Evolutionary conservation across 331 rosid genomes (phyloP).

Genomic region (Malus hybrid): DNA sequence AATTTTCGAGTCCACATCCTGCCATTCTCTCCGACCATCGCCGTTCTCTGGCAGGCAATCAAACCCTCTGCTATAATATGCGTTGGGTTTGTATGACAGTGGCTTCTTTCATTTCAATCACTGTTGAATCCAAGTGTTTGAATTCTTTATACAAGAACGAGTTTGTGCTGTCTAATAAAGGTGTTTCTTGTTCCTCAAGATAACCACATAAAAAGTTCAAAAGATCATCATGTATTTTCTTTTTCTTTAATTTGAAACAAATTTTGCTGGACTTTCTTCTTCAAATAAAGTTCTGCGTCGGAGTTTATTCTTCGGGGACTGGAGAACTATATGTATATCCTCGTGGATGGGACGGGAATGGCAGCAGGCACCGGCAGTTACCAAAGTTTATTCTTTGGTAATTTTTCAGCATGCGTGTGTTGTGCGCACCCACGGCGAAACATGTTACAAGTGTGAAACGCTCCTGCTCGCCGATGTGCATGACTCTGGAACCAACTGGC

Average conservation of each 20-base stretch:
- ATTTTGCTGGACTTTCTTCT: not conserved
- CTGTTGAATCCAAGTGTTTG: not conserved
- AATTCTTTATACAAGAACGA: not conserved
- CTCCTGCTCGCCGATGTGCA: not conserved
- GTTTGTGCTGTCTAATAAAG: too few species aligned
- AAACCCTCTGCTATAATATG: not conserved
- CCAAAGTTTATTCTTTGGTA: not conserved
- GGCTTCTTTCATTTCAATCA: not conserved
- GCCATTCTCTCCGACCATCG: not conserved
- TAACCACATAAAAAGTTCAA: not conserved
- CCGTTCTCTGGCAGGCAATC: not conserved
- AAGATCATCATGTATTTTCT: too few species aligned
- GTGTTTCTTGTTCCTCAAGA: not conserved
- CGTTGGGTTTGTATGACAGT: not conserved
- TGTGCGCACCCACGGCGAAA: not conserved
- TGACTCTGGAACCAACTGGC: too few species aligned
- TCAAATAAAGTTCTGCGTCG: not conserved
- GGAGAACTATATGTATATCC: not conserved
- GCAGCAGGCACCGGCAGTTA: slow-evolving; percentile 7
- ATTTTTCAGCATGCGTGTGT: not conserved
- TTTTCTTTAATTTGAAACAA: not conserved
- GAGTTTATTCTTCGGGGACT: not conserved
- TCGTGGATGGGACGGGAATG: not conserved
- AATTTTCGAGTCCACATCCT: not conserved
- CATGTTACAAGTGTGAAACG: not conserved